Evolutionary conservation across 805 yeast genomes (phyloP).

Genomic region (Candida orba): DNA sequence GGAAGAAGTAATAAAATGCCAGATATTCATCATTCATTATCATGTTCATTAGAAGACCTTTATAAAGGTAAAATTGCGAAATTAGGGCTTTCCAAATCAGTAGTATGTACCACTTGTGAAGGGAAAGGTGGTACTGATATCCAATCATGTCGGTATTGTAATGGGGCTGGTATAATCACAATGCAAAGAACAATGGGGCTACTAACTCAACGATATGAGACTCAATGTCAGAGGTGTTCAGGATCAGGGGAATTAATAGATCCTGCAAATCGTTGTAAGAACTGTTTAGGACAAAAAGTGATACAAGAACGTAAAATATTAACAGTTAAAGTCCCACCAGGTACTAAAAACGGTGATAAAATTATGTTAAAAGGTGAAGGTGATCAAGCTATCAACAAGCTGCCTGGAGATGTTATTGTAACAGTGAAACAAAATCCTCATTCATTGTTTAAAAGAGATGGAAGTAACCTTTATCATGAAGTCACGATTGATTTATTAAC

Average conservation of each 20-base stretch:
- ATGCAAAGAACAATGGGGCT: conserved; percentile 38
- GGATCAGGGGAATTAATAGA: conserved; percentile 34
- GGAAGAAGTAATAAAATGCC: conserved; percentile 32
- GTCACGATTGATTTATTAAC: conserved; percentile 44
- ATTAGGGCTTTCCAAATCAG: conserved; percentile 44
- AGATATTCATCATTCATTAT: conserved; percentile 49
- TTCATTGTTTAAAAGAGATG: conserved; percentile 33
- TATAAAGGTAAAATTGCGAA: conserved; percentile 51
- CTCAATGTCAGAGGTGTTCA: conserved; percentile 37
- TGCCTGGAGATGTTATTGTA: conserved; percentile 64
- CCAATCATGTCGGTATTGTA: conserved; percentile 30
- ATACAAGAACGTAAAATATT: conserved; percentile 42
- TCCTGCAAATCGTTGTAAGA: conserved; percentile 29
- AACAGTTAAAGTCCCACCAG: conserved; percentile 47
- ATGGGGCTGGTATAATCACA: conserved; percentile 35
- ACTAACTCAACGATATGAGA: conserved; percentile 34
- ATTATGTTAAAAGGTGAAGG: conserved; percentile 53
- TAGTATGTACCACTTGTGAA: conserved; percentile 41
- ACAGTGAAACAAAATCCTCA: conserved; percentile 36
- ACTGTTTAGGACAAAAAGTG: conserved; percentile 40
- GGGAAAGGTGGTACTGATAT: conserved; percentile 42
- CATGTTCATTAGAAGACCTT: conserved; percentile 47
- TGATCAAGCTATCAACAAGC: conserved; percentile 51
- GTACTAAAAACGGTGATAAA: conserved; percentile 44
- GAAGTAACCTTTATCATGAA: conserved; percentile 37